Evolutionary conservation across 352 stramenopile genomes (phyloP), one percentile per base, ranked within the genome.

Genomic region (Phytopythium delawarense): DNA sequence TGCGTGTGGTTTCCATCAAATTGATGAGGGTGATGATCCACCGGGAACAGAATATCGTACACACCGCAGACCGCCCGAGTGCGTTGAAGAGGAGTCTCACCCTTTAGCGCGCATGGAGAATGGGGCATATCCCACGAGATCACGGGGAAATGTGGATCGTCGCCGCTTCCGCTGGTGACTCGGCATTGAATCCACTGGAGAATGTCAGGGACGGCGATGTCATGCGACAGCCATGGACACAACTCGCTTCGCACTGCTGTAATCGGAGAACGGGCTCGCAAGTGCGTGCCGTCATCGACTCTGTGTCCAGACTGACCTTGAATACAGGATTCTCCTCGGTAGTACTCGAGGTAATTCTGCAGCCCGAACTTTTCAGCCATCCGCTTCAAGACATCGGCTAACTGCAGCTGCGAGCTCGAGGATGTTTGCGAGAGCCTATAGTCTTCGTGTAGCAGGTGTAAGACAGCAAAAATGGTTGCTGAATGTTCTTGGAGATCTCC

Each of bases 361-460:
- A 87, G 59, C 0, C 60, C 63, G 20, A 87, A 45, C 11, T n/a
- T 49, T 7, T 21, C 11, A 32, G 79, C 67, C 45, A 91, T 56
- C 16, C 75, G 55, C 34, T 75, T 40, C 13, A 88, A 37, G 11
- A 89, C 61, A 4, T 48, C 48, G 3, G 66, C 67, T n/a, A 94
- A 46, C 35, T 70, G 62, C n/a, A 79, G 66, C 20, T 69, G 69
- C 21, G 69, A 59, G 20, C 62, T 40, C 23, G 58, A 69, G 4
- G 71, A 75, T 9, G 49, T 63, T 35, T 70, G 64, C 12, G 83
- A 90, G 18, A 92, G 62, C 53, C 81, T 87, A 0, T 82, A 54
- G 35, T 94, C 83, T 81, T 94, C 83, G 44, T 88, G 73, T 6
- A 91, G 58, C 32, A 92, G 69, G 42, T 94, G 85, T 32, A 94